phyloP scores from a whole-genome alignment of 2,329 filamentous ascomycete genomes.

The Magnaporthiopsis poae region DNA sequence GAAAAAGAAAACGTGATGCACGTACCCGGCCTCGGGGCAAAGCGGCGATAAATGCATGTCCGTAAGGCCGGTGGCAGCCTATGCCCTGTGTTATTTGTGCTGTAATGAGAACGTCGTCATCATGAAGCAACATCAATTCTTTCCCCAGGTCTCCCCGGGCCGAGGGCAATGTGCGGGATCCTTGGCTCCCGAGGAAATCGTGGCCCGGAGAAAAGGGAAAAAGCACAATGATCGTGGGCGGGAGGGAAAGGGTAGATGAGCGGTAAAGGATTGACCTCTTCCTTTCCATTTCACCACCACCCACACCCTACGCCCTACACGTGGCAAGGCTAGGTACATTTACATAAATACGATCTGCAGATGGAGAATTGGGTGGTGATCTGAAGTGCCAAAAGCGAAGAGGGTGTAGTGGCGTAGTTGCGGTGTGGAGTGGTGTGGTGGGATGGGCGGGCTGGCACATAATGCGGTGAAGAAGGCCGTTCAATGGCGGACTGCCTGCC shows the following conservation, averaged over 20 bases:
- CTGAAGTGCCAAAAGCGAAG: no score
- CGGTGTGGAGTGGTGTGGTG: neutral
- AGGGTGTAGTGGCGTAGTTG: neutral
- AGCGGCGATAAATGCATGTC: neutral
- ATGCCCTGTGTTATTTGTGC: neutral
- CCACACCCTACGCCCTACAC: neutral
- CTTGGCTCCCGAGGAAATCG: no score
- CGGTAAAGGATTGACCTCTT: neutral
- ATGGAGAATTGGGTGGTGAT: neutral
- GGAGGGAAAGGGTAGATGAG: neutral
- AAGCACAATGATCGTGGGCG: neutral
- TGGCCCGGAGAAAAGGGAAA: neutral
- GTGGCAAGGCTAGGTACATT: neutral
- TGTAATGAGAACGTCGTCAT: no score
- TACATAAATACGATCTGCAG: neutral
- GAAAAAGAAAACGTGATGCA: neutral
- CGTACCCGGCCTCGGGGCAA: neutral
- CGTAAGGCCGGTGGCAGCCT: neutral
- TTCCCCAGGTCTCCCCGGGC: no score
- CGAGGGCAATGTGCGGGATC: no score
- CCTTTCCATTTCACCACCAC: neutral
- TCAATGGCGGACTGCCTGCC: no score
- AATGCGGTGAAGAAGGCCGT: neutral
- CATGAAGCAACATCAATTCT: no score
- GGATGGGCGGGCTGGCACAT: no score